Percentiles rank a stretch among this genome's conserved stretches.
These are phyloP conservation scores for Phyllosticta ampelicida DNA, from an alignment of 2,329 filamentous ascomycete genomes.

Conservation along the genomic window DNA sequence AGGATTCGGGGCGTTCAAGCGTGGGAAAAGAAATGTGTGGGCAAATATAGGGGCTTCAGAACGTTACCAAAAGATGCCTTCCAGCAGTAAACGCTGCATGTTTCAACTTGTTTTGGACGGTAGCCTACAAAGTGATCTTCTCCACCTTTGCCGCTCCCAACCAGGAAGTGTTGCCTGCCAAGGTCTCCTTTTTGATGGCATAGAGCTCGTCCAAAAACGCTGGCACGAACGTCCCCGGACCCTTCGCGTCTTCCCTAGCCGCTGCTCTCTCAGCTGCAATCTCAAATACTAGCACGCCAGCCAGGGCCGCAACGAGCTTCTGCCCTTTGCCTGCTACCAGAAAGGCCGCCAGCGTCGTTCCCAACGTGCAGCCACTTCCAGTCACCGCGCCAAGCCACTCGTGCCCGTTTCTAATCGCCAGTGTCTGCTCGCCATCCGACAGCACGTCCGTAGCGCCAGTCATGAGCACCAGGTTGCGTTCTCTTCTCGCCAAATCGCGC, in stretches of 20 bases:
- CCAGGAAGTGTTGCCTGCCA: background rate
- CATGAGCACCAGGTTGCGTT: conserved; percentile 66
- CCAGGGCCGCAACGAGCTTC: conserved; percentile 50
- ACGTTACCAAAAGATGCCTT: too few species aligned
- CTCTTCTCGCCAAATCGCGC: conserved; percentile 52
- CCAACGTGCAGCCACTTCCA: conserved; percentile 70
- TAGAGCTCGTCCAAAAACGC: conserved; percentile 67
- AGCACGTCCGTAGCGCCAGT: conserved; percentile 71
- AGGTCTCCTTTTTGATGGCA: background rate
- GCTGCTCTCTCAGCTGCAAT: conserved; percentile 62
- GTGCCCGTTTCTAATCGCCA: conserved; percentile 68
- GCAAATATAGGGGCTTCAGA: too few species aligned
- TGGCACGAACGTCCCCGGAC: conserved; percentile 78
- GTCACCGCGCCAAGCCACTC: conserved; percentile 59
- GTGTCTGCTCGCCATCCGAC: conserved; percentile 59
- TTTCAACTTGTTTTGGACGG: background rate
- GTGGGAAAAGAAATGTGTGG: too few species aligned
- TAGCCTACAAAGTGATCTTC: background rate
- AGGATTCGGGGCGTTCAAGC: background rate
- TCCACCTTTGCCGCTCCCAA: conserved; percentile 2
- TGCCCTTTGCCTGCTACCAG: background rate
- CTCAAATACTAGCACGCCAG: conserved; percentile 68
- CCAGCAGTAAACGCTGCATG: background rate
- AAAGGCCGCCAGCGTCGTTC: conserved; percentile 50
- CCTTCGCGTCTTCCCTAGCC: conserved; percentile 50